These are phyloP conservation scores for Rutstroemia sp. DNA, from an alignment of 2,329 filamentous ascomycete genomes.

Conservation along the genomic window DNA sequence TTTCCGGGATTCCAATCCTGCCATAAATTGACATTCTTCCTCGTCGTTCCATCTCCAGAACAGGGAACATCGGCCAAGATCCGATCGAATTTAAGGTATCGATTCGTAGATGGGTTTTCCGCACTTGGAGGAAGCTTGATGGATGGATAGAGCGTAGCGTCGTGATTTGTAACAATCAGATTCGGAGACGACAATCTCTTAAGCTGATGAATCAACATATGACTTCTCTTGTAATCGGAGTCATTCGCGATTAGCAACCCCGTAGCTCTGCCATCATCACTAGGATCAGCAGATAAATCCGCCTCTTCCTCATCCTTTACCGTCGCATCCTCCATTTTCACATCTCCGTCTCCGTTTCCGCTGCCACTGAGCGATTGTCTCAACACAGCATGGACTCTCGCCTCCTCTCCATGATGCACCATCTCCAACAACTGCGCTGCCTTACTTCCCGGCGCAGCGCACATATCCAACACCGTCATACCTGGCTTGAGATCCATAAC, in stretches of 20 bases:
- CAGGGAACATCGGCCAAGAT: conserved; percentile 96
- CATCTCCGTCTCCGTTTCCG: conserved; percentile 47
- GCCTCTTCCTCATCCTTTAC: conserved; percentile 36
- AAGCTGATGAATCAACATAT: conserved; percentile 96
- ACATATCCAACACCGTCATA: conserved; percentile 92
- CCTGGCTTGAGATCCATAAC: conserved; percentile 86
- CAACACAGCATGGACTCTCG: conserved; percentile 66
- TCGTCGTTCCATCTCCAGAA: conserved; percentile 86
- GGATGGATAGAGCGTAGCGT: conserved; percentile 90
- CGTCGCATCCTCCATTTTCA: conserved; percentile 11
- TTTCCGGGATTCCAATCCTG: conserved; percentile 88
- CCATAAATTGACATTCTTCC: conserved; percentile 94
- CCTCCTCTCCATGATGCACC: conserved; percentile 88
- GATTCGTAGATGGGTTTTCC: conserved; percentile 47
- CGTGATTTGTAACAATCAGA: conserved; percentile 94
- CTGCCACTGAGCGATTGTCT: conserved; percentile 47
- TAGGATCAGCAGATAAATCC: conserved; percentile 47
- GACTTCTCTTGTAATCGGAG: conserved; percentile 89
- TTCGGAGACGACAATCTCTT: conserved; percentile 96
- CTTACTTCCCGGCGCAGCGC: conserved; percentile 95
- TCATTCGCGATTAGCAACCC: conserved; percentile 94
- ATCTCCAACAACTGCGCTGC: conserved; percentile 92
- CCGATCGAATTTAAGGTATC: conserved; percentile 92
- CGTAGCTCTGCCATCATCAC: conserved; percentile 80
- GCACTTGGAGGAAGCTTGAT: conserved; percentile 67